Evolutionary conservation across 495 filamentous ascomycete species (phyloP), one percentile per base, ranked within the genome.

Genomic region (Penicillium dipodomyicola): DNA sequence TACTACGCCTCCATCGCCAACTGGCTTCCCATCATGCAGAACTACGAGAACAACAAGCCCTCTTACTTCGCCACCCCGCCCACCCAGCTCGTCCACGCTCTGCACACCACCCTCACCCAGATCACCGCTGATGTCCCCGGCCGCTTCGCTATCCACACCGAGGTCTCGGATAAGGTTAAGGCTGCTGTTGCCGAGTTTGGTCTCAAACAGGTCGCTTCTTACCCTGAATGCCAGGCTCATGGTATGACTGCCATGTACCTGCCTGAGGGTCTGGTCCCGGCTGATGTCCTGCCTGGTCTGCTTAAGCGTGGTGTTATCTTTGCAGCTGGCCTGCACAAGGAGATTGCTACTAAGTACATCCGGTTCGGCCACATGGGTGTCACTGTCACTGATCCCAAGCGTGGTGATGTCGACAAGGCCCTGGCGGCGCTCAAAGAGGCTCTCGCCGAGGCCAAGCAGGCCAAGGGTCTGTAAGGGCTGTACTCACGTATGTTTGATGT

Each of bases 11-110:
- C 88, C 3, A 90, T 97, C 76, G 91, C 88, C 78, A 97, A 98
- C 74, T 98, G 94, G 94, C 79, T 93, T 39, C 94, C 93, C 49
- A 95, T 98, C 67, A 97, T 98, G 94, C 85, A 92, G 77, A 96
- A 96, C 71, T 98, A 98, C 77, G 94, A 98, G 77, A 90, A 89
- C 62, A 87, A 89, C 75, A 98, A 97, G 75, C 84, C 95, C 41
- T 96, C 91, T 12, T 98, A 98, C 78, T 98, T 98, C 70, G 94
- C 94, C 27, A 98, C 94, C 12, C 94, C 94, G 0, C 88, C 91
- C 12, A 96, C 94, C 6, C 94, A 98, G 74, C 85, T 98, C 40
- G 80, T 98, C 61, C 93, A 89, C 69, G 94, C 94, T 33, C 85
- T 98, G 41, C 90, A 98, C 78, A 97, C 94, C 20, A 86, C 92